Conservation (phyloP, 345 rosid genomes). For the Clarkia xantiana region DNA sequence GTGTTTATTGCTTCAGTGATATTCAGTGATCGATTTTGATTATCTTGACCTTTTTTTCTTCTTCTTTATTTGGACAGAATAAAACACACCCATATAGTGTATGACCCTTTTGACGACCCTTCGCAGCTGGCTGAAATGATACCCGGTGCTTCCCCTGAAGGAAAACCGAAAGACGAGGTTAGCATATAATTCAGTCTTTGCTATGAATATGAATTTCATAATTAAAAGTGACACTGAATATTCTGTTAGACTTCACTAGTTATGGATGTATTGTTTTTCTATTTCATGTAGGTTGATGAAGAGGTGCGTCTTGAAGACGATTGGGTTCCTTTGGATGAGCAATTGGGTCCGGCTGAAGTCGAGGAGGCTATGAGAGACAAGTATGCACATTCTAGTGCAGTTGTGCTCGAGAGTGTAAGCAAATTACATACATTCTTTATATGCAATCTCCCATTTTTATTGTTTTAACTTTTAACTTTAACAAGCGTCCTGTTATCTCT, state of each 20-base stretch:
- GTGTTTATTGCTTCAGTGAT: too few relatives aligned
- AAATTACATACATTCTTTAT: neutral
- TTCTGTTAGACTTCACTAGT: constrained; percentile 1
- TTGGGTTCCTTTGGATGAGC: constrained; percentile 96
- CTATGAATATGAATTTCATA: neutral
- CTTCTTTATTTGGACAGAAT: constrained; percentile 32
- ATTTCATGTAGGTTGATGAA: constrained; percentile 38
- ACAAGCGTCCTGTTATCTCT: constrained; percentile 1
- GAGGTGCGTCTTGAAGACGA: constrained; percentile 93
- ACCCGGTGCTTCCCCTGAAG: constrained; percentile 84
- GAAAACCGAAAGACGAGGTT: constrained; percentile 90
- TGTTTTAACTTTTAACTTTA: constrained; percentile 6
- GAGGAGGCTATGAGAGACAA: constrained; percentile 68
- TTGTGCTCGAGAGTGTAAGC: constrained; percentile 92
- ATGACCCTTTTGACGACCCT: constrained; percentile 93
- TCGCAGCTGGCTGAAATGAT: constrained; percentile 55
- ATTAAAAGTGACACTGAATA: neutral
- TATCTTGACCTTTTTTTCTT: neutral
- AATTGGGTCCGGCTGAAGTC: constrained; percentile 46
- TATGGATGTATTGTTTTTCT: neutral
- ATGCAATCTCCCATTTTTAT: constrained; percentile 1
- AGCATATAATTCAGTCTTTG: constrained; percentile 6
- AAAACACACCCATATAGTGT: constrained; percentile 62
- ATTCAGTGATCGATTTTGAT: too few relatives aligned
- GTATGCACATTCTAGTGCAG: constrained; percentile 88